Conservation (phyloP, 2,329 filamentous ascomycete species). For the Shiraia sp. region DNA sequence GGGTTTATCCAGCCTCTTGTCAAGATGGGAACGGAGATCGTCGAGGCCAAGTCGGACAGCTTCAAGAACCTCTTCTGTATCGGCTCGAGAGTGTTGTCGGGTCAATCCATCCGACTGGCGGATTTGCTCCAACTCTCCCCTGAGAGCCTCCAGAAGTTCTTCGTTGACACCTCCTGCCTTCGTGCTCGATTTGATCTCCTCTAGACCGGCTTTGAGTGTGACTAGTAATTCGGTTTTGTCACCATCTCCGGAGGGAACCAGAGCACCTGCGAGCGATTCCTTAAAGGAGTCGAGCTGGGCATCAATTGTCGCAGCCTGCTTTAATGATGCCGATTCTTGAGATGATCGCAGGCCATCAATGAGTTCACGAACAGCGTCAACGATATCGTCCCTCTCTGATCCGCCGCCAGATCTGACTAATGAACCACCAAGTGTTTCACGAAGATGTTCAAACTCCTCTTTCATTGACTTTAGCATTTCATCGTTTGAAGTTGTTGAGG, state of each 20-base stretch:
- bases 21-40: conserved; percentile 53
- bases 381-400: conserved; percentile 66
- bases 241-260: conserved; percentile 44
- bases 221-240: conserved; percentile 50
- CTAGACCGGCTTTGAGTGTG: conserved; percentile 41
- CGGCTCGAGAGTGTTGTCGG: conserved; percentile 45
- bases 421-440: conserved; percentile 59
- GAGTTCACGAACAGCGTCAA: conserved; percentile 64
- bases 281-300: conserved; percentile 50
- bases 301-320: conserved; percentile 48
- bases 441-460: conserved; percentile 64
- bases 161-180: conserved; percentile 44
- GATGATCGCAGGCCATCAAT: conserved; percentile 50
- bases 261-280: conserved; percentile 46
- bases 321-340: conserved; percentile 47
- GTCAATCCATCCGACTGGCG: conserved; percentile 49
- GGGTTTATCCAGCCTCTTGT: conserved; percentile 58
- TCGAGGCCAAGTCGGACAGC: conserved; percentile 55
- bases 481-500: conserved; percentile 42
- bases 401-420: conserved; percentile 52
- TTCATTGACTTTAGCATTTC: conserved; percentile 56
- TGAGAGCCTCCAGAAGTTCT: conserved; percentile 58
- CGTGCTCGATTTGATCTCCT: conserved; percentile 41
- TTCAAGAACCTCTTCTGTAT: conserved; percentile 55
- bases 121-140: conserved; percentile 55